A percentile compares a stretch with the other conserved stretches of the same genome.
These are phyloP conservation scores for Torulaspora gathmanii DNA, from an alignment of 805 yeast species.

Conservation along the genomic window DNA sequence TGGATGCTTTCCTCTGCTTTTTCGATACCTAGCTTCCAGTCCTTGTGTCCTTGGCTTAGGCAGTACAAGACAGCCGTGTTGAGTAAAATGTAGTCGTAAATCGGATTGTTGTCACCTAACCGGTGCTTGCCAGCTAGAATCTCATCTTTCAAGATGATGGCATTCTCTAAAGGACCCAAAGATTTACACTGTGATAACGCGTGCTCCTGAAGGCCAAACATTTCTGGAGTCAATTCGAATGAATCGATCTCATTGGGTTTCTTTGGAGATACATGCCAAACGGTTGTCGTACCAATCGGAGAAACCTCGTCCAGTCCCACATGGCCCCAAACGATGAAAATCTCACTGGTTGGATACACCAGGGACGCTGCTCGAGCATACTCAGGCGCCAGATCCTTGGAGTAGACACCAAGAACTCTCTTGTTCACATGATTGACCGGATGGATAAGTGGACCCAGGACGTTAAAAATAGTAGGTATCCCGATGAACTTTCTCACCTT, in stretches of 20 bases:
- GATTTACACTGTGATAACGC: conserved; percentile 62
- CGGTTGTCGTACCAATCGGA: conserved; percentile 75
- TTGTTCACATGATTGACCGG: conserved; percentile 76
- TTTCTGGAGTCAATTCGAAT: conserved; percentile 56
- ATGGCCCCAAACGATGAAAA: conserved; percentile 91
- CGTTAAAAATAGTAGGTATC: conserved; percentile 89
- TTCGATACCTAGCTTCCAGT: conserved; percentile 75
- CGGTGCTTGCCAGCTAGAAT: conserved; percentile 43
- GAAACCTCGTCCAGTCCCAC: conserved; percentile 91
- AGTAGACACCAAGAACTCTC: conserved; percentile 84
- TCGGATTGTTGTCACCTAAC: conserved; percentile 50
- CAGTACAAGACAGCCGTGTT: conserved; percentile 86
- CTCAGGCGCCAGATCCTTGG: conserved; percentile 70
- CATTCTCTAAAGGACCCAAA: conserved; percentile 86
- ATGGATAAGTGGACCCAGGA: conserved; percentile 88
- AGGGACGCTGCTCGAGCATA: conserved; percentile 76
- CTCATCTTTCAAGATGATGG: conserved; percentile 43
- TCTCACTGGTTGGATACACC: conserved; percentile 45
- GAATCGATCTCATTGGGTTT: conserved; percentile 40
- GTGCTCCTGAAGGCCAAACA: conserved; percentile 79
- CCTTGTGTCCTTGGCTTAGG: conserved; percentile 58
- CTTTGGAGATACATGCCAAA: conserved; percentile 61
- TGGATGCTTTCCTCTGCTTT: conserved; percentile 64
- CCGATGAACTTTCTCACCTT: conserved; percentile 72
- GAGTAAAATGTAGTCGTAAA: conserved; percentile 84